Evolutionary conservation across 352 stramenopile genomes (phyloP).

Genomic region (Pythium phragmitis): DNA sequence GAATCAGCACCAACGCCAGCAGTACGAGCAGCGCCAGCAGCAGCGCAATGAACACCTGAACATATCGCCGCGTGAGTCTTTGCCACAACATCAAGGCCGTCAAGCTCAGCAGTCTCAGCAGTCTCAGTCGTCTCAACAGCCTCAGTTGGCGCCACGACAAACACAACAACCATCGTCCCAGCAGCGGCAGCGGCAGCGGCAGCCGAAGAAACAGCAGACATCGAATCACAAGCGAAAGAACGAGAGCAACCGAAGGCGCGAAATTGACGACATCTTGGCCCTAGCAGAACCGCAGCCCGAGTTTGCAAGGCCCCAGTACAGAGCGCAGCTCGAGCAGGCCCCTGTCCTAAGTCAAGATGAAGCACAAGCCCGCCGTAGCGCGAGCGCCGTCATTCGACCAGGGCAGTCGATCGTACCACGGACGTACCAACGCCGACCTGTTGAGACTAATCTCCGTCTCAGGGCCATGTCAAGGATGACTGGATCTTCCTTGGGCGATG

Average conservation of each 20-base stretch:
- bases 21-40: slow-evolving; percentile 21
- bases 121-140: background rate
- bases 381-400: slow-evolving; percentile 23
- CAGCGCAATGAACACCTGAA: slow-evolving; percentile 2
- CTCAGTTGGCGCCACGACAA: background rate
- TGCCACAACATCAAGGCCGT: slow-evolving; percentile 23
- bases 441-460: slow-evolving; percentile 12
- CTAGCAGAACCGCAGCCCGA: slow-evolving; percentile 2
- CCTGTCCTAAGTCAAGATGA: background rate
- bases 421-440: slow-evolving; percentile 12
- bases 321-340: background rate
- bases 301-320: slow-evolving; percentile 1
- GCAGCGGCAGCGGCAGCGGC: slow-evolving; percentile 7
- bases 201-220: background rate
- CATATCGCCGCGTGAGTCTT: background rate
- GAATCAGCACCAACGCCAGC: slow-evolving; percentile 20
- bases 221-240: slow-evolving; percentile 1
- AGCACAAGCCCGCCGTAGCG: slow-evolving; percentile 1
- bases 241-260: background rate
- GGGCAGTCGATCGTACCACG: slow-evolving; percentile 25
- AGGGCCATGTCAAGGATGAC: background rate
- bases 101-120: slow-evolving; percentile 19
- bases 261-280: slow-evolving; percentile 7
- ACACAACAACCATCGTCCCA: background rate
- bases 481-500: background rate